A percentile compares a stretch with the other conserved stretches of the same genome.
phyloP scores from a whole-genome alignment of 31 red algal species.

The Pterothamnion heteromorphum region DNA sequence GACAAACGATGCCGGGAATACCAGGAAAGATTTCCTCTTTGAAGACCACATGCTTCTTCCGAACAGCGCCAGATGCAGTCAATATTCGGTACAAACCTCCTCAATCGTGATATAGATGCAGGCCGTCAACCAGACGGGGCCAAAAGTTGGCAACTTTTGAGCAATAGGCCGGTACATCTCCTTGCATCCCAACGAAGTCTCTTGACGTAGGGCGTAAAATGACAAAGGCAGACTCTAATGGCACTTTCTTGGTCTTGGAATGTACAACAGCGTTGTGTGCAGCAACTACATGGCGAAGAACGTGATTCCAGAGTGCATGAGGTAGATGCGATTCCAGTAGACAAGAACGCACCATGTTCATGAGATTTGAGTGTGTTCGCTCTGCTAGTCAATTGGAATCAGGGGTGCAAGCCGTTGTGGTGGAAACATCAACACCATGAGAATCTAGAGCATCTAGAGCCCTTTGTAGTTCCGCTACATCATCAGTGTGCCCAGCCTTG shows the following conservation, averaged over 20 bases:
- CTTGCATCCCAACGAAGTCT: slow-evolving; percentile 39
- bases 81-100: slow-evolving; percentile 39
- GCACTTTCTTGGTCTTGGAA: background rate
- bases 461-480: slow-evolving; percentile 38
- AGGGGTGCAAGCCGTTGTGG: slow-evolving; percentile 25
- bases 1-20: too few relatives aligned
- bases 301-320: background rate
- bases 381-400: slow-evolving; percentile 47
- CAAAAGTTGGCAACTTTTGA: background rate
- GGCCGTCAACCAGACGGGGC: background rate
- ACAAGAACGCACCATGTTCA: background rate
- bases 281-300: background rate
- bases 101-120: background rate
- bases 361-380: background rate
- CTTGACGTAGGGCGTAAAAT: background rate
- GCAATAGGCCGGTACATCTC: background rate
- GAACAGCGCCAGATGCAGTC: background rate
- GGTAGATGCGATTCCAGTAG: slow-evolving; percentile 10
- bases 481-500: slow-evolving; percentile 19
- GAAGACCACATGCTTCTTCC: slow-evolving; percentile 23
- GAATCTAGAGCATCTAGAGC: too few relatives aligned
- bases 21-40: too few relatives aligned
- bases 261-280: background rate
- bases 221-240: background rate
- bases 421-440: background rate